Evolutionary conservation across 2,329 filamentous ascomycete genomes (phyloP), one percentile per base, ranked within the genome.

Genomic region (Fusarium decemcellulare): DNA sequence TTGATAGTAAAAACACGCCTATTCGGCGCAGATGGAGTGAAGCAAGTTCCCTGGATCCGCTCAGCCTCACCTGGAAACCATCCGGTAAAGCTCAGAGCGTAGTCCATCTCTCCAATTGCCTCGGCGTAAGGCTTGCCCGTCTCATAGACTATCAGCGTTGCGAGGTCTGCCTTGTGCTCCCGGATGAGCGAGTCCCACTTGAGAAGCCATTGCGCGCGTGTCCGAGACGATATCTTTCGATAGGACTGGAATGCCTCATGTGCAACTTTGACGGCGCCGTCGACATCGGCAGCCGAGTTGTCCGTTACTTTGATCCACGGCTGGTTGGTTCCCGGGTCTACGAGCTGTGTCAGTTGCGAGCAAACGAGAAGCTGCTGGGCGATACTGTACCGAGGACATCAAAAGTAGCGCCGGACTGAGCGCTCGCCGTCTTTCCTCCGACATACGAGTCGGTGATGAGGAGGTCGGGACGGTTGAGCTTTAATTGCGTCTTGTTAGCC

Each of bases 1-100:
- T 95, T 95, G 71, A 94, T 86, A 0, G 90, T 92, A 65, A 95
- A 87, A 4, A 90, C 85, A 12, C 92, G 84, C 7, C 92, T 83
- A 5, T 68, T 42, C 1, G 62, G 43, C 0, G 62, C 56, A 6
- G 65, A 85, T 1, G 85, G 83, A 47, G 88, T 86, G 6, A 91
- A 85, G 0, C 85, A 85, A 15, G 92, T 92, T 82, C 74, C 90
- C 29, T 84, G 72, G 1, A 68, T 66, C 0, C 71, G 44, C 14
- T 73, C 53, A 77, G 85, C 84, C 68, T 86, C 85, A 11, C 83
- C 83, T 0, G 85, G 79, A 65, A 90, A 90, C 87, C 87, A 90
- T 79, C 85, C 85, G 2, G 83, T 81, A 71, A 89, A 88, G 1
- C 81, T 80, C 0, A 82, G 73, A 2, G 85, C 85, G 64, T 89